Conservation (phyloP, 1,139 yeast species). For the Suhomyces terraborum region DNA sequence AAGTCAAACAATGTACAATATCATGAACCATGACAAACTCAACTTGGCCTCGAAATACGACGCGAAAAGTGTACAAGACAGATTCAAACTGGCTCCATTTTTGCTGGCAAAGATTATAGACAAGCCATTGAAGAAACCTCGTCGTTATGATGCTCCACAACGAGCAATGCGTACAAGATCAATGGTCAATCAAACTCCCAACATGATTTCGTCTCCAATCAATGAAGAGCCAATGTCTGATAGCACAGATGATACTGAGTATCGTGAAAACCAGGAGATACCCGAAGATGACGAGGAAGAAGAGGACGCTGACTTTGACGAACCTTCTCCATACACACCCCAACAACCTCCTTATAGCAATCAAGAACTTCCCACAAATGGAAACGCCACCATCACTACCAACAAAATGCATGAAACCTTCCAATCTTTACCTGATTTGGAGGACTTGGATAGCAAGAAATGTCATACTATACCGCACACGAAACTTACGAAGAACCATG, state of each 20-base stretch:
- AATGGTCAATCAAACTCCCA: constrained; percentile 34
- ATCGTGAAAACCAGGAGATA: constrained; percentile 25
- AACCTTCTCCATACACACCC: constrained; percentile 46
- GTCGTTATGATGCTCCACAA: constrained; percentile 35
- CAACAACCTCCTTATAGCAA: constrained; percentile 38
- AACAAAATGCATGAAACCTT: constrained; percentile 23
- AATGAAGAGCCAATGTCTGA: constrained; percentile 41
- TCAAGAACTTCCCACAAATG: constrained; percentile 7
- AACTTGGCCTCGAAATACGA: constrained; percentile 45
- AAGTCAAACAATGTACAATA: constrained; percentile 42
- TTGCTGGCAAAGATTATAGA: constrained; percentile 43
- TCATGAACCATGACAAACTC: constrained; percentile 46
- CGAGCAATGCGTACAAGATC: constrained; percentile 50
- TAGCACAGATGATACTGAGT: constrained; percentile 36
- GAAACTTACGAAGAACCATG: constrained; percentile 44
- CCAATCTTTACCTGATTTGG: constrained; percentile 47
- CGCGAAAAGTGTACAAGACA: constrained; percentile 45
- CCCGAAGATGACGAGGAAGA: constrained; percentile 21
- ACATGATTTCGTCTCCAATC: constrained; percentile 43
- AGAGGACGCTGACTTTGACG: constrained; percentile 19
- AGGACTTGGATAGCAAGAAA: constrained; percentile 48
- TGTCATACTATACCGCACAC: constrained; percentile 46
- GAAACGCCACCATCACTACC: constrained; percentile 14
- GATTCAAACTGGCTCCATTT: constrained; percentile 53
- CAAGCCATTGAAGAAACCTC: constrained; percentile 38